Conservation (phyloP, 352 stramenopile genomes). For the Globisporangium uncinulatum region DNA sequence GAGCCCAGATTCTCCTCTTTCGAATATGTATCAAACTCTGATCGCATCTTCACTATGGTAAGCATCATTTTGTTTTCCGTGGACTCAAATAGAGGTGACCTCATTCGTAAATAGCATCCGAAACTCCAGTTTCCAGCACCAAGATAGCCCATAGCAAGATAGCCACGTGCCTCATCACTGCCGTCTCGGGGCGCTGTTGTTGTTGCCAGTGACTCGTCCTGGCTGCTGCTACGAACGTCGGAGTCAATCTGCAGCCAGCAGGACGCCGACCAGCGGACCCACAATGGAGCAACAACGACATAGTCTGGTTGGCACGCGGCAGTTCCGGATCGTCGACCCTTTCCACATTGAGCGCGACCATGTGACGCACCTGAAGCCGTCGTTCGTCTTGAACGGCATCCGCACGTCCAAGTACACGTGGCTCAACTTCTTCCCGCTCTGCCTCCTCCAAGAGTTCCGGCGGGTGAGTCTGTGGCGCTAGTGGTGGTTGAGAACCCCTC, state of each 20-base stretch:
- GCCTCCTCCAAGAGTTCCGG: constrained; percentile 82
- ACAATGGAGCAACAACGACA: constrained; percentile 6
- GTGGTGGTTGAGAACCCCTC: neutral
- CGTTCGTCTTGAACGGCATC: constrained; percentile 76
- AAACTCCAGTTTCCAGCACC: too few relatives aligned
- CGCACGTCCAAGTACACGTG: constrained; percentile 90
- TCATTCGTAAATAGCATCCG: too few relatives aligned
- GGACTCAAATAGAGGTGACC: too few relatives aligned
- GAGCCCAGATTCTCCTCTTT: too few relatives aligned
- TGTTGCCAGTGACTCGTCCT: too few relatives aligned
- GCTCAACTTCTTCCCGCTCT: constrained; percentile 65
- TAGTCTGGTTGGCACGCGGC: constrained; percentile 18
- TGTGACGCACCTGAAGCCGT: constrained; percentile 39
- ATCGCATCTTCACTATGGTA: too few relatives aligned
- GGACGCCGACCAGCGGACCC: neutral
- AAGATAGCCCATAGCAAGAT: too few relatives aligned
- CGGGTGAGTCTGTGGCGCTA: constrained; percentile 23
- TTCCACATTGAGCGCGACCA: constrained; percentile 56
- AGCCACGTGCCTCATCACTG: too few relatives aligned
- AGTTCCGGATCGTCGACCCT: constrained; percentile 59
- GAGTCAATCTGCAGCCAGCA: neutral
- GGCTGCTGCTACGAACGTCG: too few relatives aligned
- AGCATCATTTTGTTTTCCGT: too few relatives aligned
- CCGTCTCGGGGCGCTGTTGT: too few relatives aligned
- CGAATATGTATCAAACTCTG: too few relatives aligned